These are phyloP conservation scores for Inosperma sp. DNA, from an alignment of 768 basidiomycete genomes.

Conservation along the genomic window DNA sequence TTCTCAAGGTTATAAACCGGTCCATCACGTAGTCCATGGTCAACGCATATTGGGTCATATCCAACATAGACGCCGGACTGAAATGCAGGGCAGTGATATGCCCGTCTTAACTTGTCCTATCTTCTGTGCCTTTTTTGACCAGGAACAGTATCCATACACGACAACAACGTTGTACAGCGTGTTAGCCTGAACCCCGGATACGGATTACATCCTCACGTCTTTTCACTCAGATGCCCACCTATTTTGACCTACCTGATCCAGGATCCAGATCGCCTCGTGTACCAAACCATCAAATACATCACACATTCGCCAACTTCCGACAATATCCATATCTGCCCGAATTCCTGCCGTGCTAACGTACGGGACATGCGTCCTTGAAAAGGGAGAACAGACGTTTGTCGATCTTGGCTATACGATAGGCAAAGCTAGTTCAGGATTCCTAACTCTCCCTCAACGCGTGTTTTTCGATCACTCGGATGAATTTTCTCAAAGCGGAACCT, in stretches of 20 bases:
- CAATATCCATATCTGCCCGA: conserved; percentile 20
- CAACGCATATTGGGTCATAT: neutral
- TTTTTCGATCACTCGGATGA: conserved; percentile 63
- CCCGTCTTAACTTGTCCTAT: conserved; percentile 35
- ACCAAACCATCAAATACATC: conserved; percentile 26
- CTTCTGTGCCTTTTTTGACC: conserved; percentile 52
- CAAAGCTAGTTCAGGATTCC: conserved; percentile 26
- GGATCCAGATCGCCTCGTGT: conserved; percentile 48
- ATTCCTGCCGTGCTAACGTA: conserved; percentile 20
- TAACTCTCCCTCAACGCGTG: conserved; percentile 59
- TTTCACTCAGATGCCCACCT: conserved; percentile 45
- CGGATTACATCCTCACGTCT: conserved; percentile 58
- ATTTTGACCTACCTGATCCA: conserved; percentile 53
- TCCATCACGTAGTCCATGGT: neutral
- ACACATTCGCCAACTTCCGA: conserved; percentile 27
- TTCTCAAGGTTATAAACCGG: neutral
- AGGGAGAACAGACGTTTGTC: conserved; percentile 23
- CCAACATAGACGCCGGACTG: conserved; percentile 4
- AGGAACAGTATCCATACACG: conserved; percentile 56
- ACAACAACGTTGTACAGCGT: conserved; percentile 64
- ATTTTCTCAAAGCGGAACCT: conserved; percentile 55
- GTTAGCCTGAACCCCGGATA: conserved; percentile 64
- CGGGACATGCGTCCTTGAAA: conserved; percentile 19
- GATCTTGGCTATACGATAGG: conserved; percentile 25
- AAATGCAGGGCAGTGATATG: conserved; percentile 8